Conservation (phyloP, 495 filamentous ascomycete genomes). For the Annulohypoxylon bovei region DNA sequence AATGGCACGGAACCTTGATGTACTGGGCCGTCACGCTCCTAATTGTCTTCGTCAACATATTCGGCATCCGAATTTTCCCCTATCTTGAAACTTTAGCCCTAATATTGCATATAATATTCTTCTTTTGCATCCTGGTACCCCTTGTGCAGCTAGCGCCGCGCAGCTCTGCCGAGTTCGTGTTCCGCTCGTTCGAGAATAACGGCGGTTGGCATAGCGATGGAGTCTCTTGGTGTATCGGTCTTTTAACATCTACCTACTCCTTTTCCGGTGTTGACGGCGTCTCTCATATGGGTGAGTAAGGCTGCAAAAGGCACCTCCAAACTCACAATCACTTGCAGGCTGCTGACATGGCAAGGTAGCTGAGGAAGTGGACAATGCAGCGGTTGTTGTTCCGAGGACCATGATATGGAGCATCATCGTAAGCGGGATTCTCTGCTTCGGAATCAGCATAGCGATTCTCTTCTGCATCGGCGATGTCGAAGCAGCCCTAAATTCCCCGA, state of each 20-base stretch:
- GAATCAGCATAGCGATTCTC: slow-evolving; percentile 58
- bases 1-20: slow-evolving; percentile 63
- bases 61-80: slow-evolving; percentile 51
- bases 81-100: slow-evolving; percentile 58
- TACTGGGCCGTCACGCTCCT: slow-evolving; percentile 52
- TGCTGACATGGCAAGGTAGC: too few relatives aligned
- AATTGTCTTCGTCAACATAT: slow-evolving; percentile 57
- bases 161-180: slow-evolving; percentile 28
- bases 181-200: slow-evolving; percentile 55
- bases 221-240: too few relatives aligned
- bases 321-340: too few relatives aligned
- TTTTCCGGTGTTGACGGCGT: slow-evolving; percentile 42
- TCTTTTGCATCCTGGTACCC: slow-evolving; percentile 63
- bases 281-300: too few relatives aligned
- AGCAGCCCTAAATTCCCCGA: slow-evolving; percentile 43
- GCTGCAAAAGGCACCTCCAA: too few relatives aligned
- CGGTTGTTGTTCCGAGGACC: slow-evolving; percentile 54
- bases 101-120: slow-evolving; percentile 60
- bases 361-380: slow-evolving; percentile 59
- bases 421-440: slow-evolving; percentile 60
- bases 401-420: slow-evolving; percentile 51
- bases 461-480: slow-evolving; percentile 60
- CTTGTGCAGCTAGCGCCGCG: slow-evolving; percentile 58
- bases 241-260: too few relatives aligned
- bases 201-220: slow-evolving; percentile 58